These are phyloP conservation scores for Adiantum capillusveneris DNA, from an alignment of 75 land plant species.

Conservation along the genomic window DNA sequence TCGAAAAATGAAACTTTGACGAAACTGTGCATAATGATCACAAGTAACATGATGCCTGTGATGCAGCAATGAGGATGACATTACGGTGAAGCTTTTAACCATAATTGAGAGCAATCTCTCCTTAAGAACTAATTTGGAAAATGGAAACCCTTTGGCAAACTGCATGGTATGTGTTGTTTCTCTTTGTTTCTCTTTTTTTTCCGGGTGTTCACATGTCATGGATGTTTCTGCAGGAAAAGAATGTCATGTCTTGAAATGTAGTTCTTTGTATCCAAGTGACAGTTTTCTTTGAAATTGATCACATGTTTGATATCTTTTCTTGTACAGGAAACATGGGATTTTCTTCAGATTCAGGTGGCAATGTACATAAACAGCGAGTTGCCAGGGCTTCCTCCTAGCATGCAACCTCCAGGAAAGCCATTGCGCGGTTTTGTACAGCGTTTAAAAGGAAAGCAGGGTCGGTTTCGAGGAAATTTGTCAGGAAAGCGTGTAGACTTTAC, in stretches of 20 bases:
- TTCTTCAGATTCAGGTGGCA: constrained; percentile 72
- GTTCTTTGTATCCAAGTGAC: too few relatives aligned
- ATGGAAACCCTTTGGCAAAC: constrained; percentile 22
- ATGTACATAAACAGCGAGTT: constrained; percentile 89
- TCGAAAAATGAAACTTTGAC: not conserved
- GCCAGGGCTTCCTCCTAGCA: constrained; percentile 41
- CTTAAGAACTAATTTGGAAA: constrained; percentile 45
- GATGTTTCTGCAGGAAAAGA: too few relatives aligned
- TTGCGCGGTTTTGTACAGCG: constrained; percentile 86
- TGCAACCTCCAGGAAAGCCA: constrained; percentile 36
- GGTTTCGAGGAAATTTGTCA: constrained; percentile 91
- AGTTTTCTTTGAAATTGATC: not conserved
- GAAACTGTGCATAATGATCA: too few relatives aligned
- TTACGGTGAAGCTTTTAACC: constrained; percentile 44
- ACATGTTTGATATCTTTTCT: not conserved
- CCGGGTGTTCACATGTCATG: too few relatives aligned
- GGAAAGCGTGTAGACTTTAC: constrained; percentile 97
- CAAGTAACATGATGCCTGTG: not conserved
- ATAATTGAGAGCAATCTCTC: constrained; percentile 57
- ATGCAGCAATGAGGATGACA: constrained; percentile 87
- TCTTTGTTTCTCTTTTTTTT: too few relatives aligned
- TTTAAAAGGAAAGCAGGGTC: constrained; percentile 96
- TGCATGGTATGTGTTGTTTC: constrained; percentile 41
- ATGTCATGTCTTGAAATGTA: too few relatives aligned
- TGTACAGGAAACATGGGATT: constrained; percentile 58